phyloP scores from a whole-genome alignment of 1,139 yeast species.

The Candida dubliniensis region DNA sequence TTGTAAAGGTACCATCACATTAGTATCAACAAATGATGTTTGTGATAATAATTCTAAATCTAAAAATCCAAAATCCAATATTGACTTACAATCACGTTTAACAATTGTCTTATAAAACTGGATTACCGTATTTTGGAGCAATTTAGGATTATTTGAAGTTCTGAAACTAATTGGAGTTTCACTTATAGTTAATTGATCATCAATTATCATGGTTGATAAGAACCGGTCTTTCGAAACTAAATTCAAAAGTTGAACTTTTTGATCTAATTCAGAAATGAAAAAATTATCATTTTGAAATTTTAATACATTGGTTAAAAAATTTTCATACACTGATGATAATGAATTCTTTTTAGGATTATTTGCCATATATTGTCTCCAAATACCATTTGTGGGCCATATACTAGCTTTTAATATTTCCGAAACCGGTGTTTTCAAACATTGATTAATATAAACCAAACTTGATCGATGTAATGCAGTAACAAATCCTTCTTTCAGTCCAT shows the following conservation, averaged over 20 bases:
- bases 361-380: slow-evolving; percentile 60
- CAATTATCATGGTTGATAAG: slow-evolving; percentile 28
- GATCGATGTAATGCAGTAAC: slow-evolving; percentile 53
- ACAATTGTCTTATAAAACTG: slow-evolving; percentile 41
- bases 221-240: slow-evolving; percentile 42
- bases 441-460: slow-evolving; percentile 45
- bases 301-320: slow-evolving; percentile 33
- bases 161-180: slow-evolving; percentile 55
- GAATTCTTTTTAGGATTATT: slow-evolving; percentile 50
- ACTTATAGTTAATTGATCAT: slow-evolving; percentile 59
- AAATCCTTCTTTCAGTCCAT: slow-evolving; percentile 53
- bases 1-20: slow-evolving; percentile 28
- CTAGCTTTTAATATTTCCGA: slow-evolving; percentile 53
- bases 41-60: slow-evolving; percentile 28
- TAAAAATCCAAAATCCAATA: slow-evolving; percentile 45
- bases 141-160: slow-evolving; percentile 13
- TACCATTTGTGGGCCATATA: slow-evolving; percentile 68
- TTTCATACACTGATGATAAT: slow-evolving; percentile 43
- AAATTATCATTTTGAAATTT: slow-evolving; percentile 20
- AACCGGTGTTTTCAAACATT: slow-evolving; percentile 48
- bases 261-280: slow-evolving; percentile 45
- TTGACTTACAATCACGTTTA: slow-evolving; percentile 36
- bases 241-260: slow-evolving; percentile 42
- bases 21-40: slow-evolving; percentile 22
- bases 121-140: slow-evolving; percentile 23